Conservation (phyloP, 768 basidiomycete genomes). For the Lactifluus subvellereus region DNA sequence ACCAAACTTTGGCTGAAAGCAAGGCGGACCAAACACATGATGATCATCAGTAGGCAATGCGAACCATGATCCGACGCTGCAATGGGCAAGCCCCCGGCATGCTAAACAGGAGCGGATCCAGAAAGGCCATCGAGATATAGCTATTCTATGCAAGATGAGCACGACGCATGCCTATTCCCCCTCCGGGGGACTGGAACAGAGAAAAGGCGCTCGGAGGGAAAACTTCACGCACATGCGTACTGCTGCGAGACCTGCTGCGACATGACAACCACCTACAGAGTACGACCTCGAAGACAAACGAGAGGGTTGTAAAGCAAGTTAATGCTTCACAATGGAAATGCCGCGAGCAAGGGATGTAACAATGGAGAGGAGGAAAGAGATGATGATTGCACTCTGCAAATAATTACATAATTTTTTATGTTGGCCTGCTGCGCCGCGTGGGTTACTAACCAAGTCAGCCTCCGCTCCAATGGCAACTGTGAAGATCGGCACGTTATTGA, state of each 20-base stretch:
- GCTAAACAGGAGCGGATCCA: too few species aligned
- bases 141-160: neutral
- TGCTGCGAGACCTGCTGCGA: slow-evolving; percentile 72
- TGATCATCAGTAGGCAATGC: too few species aligned
- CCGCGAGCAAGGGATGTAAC: neutral
- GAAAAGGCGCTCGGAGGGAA: neutral
- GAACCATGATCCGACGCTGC: neutral
- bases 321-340: slow-evolving; percentile 55
- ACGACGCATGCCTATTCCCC: neutral
- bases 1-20: neutral
- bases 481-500: slow-evolving; percentile 68
- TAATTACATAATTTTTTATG: neutral
- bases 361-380: neutral
- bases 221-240: slow-evolving; percentile 65
- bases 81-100: neutral
- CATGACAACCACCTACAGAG: slow-evolving; percentile 40
- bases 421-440: neutral
- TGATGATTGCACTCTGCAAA: neutral
- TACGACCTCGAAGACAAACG: slow-evolving; percentile 16
- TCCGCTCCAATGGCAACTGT: slow-evolving; percentile 54
- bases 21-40: neutral
- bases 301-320: slow-evolving; percentile 59
- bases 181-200: neutral
- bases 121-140: neutral
- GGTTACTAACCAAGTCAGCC: neutral